Evolutionary conservation across 345 rosid species (phyloP).

Genomic region (Eucalyptus curtisii): DNA sequence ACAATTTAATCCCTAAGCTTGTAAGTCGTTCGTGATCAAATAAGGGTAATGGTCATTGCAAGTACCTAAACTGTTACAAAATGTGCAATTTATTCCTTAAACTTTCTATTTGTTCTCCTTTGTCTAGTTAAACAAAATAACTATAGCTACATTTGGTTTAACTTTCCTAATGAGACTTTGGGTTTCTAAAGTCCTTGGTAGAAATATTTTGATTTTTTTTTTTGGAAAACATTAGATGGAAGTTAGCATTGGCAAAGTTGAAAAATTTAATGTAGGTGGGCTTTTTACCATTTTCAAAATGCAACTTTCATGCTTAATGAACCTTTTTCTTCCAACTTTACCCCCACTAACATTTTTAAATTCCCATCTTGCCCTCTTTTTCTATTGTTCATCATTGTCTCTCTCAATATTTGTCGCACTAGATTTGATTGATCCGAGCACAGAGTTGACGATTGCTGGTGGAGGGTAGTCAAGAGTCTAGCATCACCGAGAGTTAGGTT

Average conservation of each 20-base stretch:
- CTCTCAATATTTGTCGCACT: neutral
- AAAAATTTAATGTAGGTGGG: neutral
- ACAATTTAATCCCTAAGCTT: neutral
- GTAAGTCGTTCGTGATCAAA: neutral
- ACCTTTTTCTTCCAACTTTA: neutral
- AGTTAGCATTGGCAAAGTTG: neutral
- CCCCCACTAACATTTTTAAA: neutral
- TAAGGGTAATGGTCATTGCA: neutral
- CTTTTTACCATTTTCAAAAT: neutral
- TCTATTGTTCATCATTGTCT: neutral
- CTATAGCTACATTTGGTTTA: neutral
- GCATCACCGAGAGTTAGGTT: neutral
- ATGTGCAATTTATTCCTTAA: neutral
- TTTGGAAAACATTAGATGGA: neutral
- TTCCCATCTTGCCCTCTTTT: neutral
- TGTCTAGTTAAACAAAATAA: neutral
- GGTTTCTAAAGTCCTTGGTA: neutral
- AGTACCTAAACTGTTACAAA: neutral
- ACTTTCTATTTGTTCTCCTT: neutral
- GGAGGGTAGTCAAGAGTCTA: neutral
- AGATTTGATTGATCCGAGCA: neutral
- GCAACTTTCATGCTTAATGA: neutral
- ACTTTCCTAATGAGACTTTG: too few species aligned
- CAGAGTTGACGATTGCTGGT: neutral
- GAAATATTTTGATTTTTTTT: too few species aligned